phyloP scores from a whole-genome alignment of 2,329 filamentous ascomycete genomes.

The Aureobasidium sp. region DNA sequence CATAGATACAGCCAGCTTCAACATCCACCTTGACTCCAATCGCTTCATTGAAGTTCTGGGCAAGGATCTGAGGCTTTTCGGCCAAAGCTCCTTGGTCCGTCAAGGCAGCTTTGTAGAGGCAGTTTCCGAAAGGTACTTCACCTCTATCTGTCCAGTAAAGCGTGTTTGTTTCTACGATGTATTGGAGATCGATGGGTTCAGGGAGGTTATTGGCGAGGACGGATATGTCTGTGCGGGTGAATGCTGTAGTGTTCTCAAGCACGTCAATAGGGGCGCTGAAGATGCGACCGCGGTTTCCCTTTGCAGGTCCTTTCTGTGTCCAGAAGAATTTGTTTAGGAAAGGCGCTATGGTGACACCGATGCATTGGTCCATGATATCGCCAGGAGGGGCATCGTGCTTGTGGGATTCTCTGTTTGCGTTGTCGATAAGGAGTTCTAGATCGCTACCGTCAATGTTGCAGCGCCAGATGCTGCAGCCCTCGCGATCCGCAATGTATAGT shows the following conservation, averaged over 20 bases:
- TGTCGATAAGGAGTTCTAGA: slow-evolving; percentile 33
- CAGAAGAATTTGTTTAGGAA: slow-evolving; percentile 45
- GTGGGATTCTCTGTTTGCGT: slow-evolving; percentile 15
- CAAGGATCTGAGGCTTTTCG: slow-evolving; percentile 17
- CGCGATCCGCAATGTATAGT: slow-evolving; percentile 38
- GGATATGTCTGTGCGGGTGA: slow-evolving; percentile 35
- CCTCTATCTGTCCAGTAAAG: slow-evolving; percentile 57
- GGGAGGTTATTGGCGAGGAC: slow-evolving; percentile 39
- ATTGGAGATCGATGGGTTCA: slow-evolving; percentile 50
- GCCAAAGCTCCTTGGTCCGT: not conserved
- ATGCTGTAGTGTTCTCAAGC: slow-evolving; percentile 28
- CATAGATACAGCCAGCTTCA: not conserved
- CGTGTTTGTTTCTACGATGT: slow-evolving; percentile 38
- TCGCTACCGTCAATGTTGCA: slow-evolving; percentile 29
- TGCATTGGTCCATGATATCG: slow-evolving; percentile 38
- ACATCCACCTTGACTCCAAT: slow-evolving; percentile 30
- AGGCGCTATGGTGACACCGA: slow-evolving; percentile 45
- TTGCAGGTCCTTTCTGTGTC: slow-evolving; percentile 52
- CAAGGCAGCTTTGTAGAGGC: slow-evolving; percentile 35
- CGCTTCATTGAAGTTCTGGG: slow-evolving; percentile 37
- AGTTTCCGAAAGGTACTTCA: slow-evolving; percentile 46
- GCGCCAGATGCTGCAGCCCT: slow-evolving; percentile 31
- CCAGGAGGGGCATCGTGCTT: not conserved
- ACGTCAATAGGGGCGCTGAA: slow-evolving; percentile 41
- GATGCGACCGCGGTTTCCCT: slow-evolving; percentile 45